These are phyloP conservation scores for Coniochaeta sp. DNA, from an alignment of 2,329 filamentous ascomycete species.

Conservation along the genomic window DNA sequence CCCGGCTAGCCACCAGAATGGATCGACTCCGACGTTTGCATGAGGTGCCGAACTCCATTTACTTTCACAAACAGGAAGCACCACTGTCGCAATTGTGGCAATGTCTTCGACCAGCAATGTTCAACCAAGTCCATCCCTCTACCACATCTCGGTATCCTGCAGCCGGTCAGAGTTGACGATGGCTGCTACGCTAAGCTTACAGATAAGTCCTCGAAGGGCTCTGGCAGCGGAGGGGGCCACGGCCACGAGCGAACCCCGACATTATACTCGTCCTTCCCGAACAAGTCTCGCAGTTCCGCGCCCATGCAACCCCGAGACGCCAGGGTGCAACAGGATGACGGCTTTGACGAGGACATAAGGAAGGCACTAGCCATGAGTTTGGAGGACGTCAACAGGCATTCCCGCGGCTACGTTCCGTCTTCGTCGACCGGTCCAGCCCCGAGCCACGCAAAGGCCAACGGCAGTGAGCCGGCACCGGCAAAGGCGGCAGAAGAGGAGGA, in stretches of 20 bases:
- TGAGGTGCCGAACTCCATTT: constrained; percentile 92
- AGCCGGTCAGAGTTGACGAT: constrained; percentile 90
- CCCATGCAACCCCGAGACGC: constrained; percentile 86
- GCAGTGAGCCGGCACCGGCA: constrained; percentile 20
- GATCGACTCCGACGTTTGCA: constrained; percentile 96
- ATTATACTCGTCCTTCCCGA: constrained; percentile 32
- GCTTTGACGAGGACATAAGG: constrained; percentile 92
- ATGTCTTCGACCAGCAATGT: constrained; percentile 93
- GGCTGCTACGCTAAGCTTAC: constrained; percentile 88
- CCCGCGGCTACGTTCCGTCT: constrained; percentile 61
- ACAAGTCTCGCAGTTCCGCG: constrained; percentile 59
- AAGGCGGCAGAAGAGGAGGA: constrained; percentile 75
- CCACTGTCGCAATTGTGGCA: constrained; percentile 95
- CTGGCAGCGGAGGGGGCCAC: constrained; percentile 13
- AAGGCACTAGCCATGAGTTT: constrained; percentile 93
- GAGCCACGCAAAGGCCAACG: constrained; percentile 26
- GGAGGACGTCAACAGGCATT: constrained; percentile 77
- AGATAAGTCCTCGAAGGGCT: constrained; percentile 54
- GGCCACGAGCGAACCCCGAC: constrained; percentile 33
- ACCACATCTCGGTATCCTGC: constrained; percentile 85
- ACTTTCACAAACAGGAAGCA: constrained; percentile 98
- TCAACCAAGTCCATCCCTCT: constrained; percentile 83
- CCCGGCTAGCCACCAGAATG: constrained; percentile 76
- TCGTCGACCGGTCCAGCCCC: constrained; percentile 24
- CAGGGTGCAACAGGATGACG: constrained; percentile 65